Evolutionary conservation across 2,329 filamentous ascomycete genomes (phyloP).

Genomic region (Alternaria triticina): DNA sequence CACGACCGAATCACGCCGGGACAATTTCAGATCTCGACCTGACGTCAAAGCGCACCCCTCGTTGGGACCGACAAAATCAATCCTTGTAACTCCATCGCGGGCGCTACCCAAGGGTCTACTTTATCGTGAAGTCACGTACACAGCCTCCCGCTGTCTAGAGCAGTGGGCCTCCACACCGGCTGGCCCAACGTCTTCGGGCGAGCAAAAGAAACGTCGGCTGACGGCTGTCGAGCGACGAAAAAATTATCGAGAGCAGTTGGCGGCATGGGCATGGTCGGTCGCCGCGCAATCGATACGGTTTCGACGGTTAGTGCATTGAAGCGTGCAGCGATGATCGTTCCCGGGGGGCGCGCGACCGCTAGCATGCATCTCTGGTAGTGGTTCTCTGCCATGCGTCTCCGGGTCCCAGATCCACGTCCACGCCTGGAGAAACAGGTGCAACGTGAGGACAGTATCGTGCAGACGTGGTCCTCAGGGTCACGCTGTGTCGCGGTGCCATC

Average conservation of each 20-base stretch:
- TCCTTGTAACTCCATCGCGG: neutral
- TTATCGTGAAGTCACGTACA: neutral
- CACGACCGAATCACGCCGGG: neutral
- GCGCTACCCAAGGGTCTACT: slow-evolving; percentile 1
- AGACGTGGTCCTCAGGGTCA: neutral
- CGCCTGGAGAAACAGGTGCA: neutral
- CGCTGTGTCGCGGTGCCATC: neutral
- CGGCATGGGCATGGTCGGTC: neutral
- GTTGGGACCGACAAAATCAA: neutral
- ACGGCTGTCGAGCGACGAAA: neutral
- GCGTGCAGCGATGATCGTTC: slow-evolving; percentile 24
- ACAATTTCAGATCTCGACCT: slow-evolving; percentile 1
- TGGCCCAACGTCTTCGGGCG: neutral
- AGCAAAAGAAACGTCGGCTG: neutral
- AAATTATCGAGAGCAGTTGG: neutral
- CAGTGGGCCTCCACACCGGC: neutral
- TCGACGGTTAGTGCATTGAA: slow-evolving; percentile 17
- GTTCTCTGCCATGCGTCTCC: slow-evolving; percentile 2
- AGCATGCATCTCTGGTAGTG: neutral
- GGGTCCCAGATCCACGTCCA: neutral
- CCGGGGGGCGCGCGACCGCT: slow-evolving; percentile 6
- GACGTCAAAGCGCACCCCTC: neutral
- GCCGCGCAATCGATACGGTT: slow-evolving; percentile 33
- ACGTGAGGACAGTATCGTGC: neutral
- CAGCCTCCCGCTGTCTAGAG: neutral